Conservation (phyloP, 768 basidiomycete species). For the Trametes punicea region DNA sequence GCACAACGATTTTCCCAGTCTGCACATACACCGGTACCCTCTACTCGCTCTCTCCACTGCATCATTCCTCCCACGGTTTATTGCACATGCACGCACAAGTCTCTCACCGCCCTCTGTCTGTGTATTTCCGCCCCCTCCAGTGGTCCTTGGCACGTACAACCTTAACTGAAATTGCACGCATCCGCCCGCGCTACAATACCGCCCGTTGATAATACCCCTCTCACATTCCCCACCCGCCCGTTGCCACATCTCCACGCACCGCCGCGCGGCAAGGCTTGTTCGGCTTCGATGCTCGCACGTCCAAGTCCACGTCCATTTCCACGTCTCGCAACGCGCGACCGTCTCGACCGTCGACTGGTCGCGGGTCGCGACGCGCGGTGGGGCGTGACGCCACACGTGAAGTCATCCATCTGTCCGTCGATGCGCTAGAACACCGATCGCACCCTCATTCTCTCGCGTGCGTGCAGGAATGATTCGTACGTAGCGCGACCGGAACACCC, state of each 20-base stretch:
- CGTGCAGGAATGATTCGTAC: background rate
- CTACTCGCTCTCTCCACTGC: background rate
- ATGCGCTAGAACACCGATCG: conserved; percentile 6
- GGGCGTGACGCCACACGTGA: background rate
- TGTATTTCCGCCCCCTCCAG: background rate
- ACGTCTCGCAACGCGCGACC: background rate
- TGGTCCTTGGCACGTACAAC: background rate
- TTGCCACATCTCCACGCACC: background rate
- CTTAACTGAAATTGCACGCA: background rate
- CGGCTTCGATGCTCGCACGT: conserved; percentile 11
- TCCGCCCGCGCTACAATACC: background rate
- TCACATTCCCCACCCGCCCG: background rate
- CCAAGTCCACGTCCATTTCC: no score
- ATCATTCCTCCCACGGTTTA: background rate
- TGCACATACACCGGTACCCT: background rate
- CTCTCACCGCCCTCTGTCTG: background rate
- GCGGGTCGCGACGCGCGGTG: background rate
- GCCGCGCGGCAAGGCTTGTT: background rate
- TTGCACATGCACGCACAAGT: background rate
- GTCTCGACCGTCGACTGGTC: background rate
- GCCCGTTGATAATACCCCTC: background rate
- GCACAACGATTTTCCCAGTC: background rate
- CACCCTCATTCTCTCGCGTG: conserved; percentile 8
- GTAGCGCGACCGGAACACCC: background rate
- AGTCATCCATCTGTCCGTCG: background rate